phyloP scores from a whole-genome alignment of 805 yeast species.

The Yamadazyma paraphyllophila region DNA sequence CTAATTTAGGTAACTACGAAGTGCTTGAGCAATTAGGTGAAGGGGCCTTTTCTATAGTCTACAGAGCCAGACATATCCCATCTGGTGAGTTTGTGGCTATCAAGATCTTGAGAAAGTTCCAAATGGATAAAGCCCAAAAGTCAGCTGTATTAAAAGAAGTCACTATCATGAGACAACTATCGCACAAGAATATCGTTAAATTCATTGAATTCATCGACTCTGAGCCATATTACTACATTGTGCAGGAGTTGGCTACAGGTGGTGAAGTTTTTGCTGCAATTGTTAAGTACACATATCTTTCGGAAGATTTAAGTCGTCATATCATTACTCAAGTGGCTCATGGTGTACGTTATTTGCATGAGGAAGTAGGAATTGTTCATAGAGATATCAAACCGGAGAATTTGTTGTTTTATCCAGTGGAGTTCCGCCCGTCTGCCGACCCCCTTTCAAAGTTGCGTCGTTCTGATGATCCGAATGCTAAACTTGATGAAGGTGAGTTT shows the following conservation, averaged over 20 bases:
- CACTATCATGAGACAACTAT: constrained; percentile 64
- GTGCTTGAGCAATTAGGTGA: constrained; percentile 63
- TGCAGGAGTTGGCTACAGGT: constrained; percentile 72
- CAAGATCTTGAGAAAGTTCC: constrained; percentile 65
- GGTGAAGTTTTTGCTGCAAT: constrained; percentile 75
- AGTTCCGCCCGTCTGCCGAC: constrained; percentile 42
- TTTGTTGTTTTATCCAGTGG: constrained; percentile 61
- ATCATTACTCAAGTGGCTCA: constrained; percentile 61
- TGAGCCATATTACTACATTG: constrained; percentile 58
- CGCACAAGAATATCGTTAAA: constrained; percentile 62
- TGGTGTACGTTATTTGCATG: constrained; percentile 69
- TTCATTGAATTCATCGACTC: constrained; percentile 68
- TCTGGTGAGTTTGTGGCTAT: constrained; percentile 48
- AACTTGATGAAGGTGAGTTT: constrained; percentile 87
- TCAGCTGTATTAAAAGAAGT: constrained; percentile 80
- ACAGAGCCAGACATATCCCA: constrained; percentile 48
- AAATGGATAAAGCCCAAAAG: constrained; percentile 59
- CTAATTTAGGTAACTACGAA: constrained; percentile 41
- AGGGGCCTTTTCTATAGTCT: constrained; percentile 79
- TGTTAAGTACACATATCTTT: constrained; percentile 63
- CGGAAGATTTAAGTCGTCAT: constrained; percentile 64
- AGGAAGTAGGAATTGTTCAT: constrained; percentile 74
- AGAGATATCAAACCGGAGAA: constrained; percentile 84
- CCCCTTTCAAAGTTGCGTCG: constrained; percentile 44
- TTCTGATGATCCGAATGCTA: constrained; percentile 66